phyloP scores from a whole-genome alignment of 2,329 filamentous ascomycete genomes.

The Fusarium sp. region DNA sequence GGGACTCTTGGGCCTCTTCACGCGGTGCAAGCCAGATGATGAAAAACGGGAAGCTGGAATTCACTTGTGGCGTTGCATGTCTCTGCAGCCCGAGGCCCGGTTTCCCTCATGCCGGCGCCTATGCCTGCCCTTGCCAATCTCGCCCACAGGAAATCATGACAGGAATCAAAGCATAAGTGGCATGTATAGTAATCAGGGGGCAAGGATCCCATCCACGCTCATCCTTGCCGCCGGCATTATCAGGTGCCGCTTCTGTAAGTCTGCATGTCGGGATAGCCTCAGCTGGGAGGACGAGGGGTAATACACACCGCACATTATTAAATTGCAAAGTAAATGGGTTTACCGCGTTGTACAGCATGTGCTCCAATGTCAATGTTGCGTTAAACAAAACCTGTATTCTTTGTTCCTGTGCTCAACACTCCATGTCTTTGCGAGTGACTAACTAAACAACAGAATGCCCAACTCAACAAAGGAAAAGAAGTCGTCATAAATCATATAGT shows the following conservation, averaged over 20 bases:
- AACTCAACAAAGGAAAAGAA: neutral
- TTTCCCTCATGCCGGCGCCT: neutral
- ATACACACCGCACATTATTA: neutral
- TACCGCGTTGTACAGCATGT: neutral
- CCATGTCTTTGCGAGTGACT: neutral
- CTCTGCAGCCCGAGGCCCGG: neutral
- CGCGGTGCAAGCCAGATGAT: neutral
- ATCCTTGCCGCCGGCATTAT: neutral
- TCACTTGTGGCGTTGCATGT: neutral
- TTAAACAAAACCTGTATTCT: neutral
- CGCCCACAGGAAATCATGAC: neutral
- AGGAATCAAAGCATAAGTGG: neutral
- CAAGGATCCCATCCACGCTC: neutral
- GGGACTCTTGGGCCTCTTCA: neutral
- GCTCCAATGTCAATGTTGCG: neutral
- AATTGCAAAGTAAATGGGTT: neutral
- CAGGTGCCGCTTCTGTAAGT: neutral
- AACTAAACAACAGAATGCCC: neutral
- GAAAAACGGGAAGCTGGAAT: neutral
- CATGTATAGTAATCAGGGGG: neutral
- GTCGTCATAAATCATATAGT: neutral
- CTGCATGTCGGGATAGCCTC: neutral
- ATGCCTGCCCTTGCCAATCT: neutral
- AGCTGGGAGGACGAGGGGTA: neutral
- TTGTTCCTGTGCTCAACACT: neutral